Evolutionary conservation across 345 rosid species (phyloP).

Genomic region (Pelargonium nanum): DNA sequence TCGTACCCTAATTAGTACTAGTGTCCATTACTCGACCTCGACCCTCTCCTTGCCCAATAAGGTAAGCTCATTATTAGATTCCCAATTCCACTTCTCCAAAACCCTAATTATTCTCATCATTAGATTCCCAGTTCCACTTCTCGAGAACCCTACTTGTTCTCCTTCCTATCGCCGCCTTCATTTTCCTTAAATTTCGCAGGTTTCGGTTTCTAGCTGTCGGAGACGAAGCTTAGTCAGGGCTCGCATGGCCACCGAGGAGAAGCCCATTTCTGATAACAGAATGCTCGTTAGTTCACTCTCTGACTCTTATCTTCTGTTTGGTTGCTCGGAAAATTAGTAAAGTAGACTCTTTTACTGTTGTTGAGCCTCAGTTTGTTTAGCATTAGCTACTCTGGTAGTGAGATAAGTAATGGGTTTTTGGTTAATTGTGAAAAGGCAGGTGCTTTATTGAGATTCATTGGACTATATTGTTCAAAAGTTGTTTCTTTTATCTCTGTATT

Average conservation of each 20-base stretch:
- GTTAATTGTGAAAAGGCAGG: neutral
- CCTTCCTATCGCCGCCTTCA: neutral
- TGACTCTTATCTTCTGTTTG: neutral
- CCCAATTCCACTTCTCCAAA: neutral
- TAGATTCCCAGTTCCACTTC: neutral
- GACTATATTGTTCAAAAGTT: too few species aligned
- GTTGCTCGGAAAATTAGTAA: neutral
- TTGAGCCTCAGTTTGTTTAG: too few species aligned
- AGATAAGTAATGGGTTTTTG: neutral
- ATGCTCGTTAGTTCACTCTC: slow-evolving; percentile 60
- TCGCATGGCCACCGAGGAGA: slow-evolving; percentile 55
- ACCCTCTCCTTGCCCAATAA: slow-evolving; percentile 17
- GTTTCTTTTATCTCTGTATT: too few species aligned
- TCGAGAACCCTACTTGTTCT: neutral
- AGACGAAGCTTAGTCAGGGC: slow-evolving; percentile 39
- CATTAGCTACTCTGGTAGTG: neutral
- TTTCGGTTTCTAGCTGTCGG: slow-evolving; percentile 26
- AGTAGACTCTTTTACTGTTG: neutral
- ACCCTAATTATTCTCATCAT: neutral
- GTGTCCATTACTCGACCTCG: slow-evolving; percentile 8
- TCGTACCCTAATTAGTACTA: neutral
- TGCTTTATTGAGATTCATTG: too few species aligned
- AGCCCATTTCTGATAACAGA: slow-evolving; percentile 43
- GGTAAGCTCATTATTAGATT: slow-evolving; percentile 15
- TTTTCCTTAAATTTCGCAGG: slow-evolving; percentile 14